Conservation (phyloP, 2,329 filamentous ascomycete species). For the Alternaria tenuissima region DNA sequence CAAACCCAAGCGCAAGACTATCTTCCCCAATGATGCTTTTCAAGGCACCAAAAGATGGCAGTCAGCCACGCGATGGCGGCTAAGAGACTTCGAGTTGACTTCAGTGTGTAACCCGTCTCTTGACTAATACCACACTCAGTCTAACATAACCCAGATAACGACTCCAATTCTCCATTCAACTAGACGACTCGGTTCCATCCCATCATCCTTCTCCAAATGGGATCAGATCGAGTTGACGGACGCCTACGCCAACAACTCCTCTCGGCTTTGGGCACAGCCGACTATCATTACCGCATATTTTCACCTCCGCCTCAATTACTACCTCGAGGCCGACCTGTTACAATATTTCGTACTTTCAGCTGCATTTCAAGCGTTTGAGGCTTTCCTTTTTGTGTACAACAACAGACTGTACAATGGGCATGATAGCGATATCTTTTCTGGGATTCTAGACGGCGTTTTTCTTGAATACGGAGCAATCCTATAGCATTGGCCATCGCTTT, state of each 20-base stretch:
- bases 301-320: background rate
- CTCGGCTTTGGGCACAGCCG: slow-evolving; percentile 10
- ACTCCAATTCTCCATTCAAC: background rate
- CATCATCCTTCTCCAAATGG: background rate
- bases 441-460: slow-evolving; percentile 23
- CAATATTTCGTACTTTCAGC: slow-evolving; percentile 14
- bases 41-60: slow-evolving; percentile 12
- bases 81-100: slow-evolving; percentile 21
- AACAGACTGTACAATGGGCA: slow-evolving; percentile 21
- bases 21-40: slow-evolving; percentile 26
- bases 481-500: background rate
- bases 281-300: slow-evolving; percentile 5
- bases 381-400: slow-evolving; percentile 18
- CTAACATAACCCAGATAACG: slow-evolving; percentile 18
- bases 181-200: background rate
- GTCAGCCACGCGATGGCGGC: slow-evolving; percentile 43
- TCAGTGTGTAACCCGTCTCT: slow-evolving; percentile 16
- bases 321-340: slow-evolving; percentile 6
- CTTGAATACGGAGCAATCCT: slow-evolving; percentile 13
- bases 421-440: slow-evolving; percentile 17
- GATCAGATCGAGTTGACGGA: background rate
- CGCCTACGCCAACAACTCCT: background rate
- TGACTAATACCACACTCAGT: background rate
- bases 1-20: slow-evolving; percentile 31
- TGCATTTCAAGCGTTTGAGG: slow-evolving; percentile 28